Conservation (phyloP, 345 rosid genomes). For the Schrenkiella parvula region DNA sequence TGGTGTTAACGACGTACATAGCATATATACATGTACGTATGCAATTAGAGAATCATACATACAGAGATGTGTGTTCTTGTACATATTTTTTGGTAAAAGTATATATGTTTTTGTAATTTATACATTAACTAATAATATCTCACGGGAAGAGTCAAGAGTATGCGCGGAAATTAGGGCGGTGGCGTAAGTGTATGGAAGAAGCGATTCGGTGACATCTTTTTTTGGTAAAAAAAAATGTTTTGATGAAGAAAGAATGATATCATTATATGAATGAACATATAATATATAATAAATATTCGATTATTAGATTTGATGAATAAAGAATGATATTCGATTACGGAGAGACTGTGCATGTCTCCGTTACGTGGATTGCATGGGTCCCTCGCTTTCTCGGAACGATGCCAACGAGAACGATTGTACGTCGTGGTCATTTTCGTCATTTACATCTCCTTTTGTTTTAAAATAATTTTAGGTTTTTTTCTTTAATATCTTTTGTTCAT, state of each 20-base stretch:
- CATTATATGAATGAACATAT: no score
- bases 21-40: no score
- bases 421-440: constrained; percentile 30
- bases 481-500: neutral
- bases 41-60: neutral
- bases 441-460: neutral
- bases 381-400: constrained; percentile 31
- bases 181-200: constrained; percentile 2
- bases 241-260: no score
- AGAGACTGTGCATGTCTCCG: constrained; percentile 42
- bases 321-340: neutral
- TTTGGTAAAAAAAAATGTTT: no score
- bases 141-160: constrained; percentile 2
- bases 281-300: neutral
- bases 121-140: neutral
- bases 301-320: neutral
- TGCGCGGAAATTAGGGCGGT: constrained; percentile 25
- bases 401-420: constrained; percentile 24
- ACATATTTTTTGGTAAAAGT: neutral
- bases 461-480: no score
- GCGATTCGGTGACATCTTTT: neutral
- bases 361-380: constrained; percentile 58
- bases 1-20: neutral
- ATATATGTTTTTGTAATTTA: neutral
- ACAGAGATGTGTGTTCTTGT: constrained; percentile 5